These are phyloP conservation scores for Phaffia australis DNA, from an alignment of 768 basidiomycete species.

Conservation along the genomic window DNA sequence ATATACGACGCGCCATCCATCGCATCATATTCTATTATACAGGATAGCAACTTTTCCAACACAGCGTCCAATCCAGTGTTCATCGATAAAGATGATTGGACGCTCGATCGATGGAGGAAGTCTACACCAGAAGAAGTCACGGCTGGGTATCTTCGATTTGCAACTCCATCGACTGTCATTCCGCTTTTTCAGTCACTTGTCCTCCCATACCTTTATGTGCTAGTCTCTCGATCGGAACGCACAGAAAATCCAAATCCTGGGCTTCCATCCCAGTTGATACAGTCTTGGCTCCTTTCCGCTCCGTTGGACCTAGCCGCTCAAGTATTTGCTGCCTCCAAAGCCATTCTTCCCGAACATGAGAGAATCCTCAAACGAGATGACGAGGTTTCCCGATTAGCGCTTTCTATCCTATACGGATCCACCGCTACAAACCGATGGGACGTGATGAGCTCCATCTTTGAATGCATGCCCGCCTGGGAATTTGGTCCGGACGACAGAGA, in stretches of 20 bases:
- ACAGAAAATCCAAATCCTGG: slow-evolving; percentile 56
- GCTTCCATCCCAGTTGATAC: slow-evolving; percentile 47
- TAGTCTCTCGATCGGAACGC: slow-evolving; percentile 79
- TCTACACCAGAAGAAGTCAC: slow-evolving; percentile 59
- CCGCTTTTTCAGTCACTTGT: slow-evolving; percentile 64
- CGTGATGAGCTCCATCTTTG: slow-evolving; percentile 83
- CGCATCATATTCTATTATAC: neutral
- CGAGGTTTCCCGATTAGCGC: slow-evolving; percentile 71
- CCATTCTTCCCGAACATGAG: slow-evolving; percentile 58
- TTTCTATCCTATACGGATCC: slow-evolving; percentile 79
- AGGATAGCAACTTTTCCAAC: slow-evolving; percentile 13
- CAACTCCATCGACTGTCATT: slow-evolving; percentile 55
- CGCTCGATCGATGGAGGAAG: slow-evolving; percentile 58
- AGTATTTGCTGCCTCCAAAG: slow-evolving; percentile 84
- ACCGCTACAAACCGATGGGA: slow-evolving; percentile 57
- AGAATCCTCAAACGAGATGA: slow-evolving; percentile 71
- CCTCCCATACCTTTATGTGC: slow-evolving; percentile 82
- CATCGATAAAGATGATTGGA: slow-evolving; percentile 53
- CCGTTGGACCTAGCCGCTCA: slow-evolving; percentile 59
- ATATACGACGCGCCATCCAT: slow-evolving; percentile 55
- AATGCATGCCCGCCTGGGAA: slow-evolving; percentile 90
- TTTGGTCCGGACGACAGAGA: slow-evolving; percentile 46
- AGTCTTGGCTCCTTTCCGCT: slow-evolving; percentile 34
- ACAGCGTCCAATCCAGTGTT: neutral
- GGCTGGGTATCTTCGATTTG: slow-evolving; percentile 61